A percentile compares a stretch with the other conserved stretches of the same genome.
These are phyloP conservation scores for Scalesia atractyloides DNA, from an alignment of 129 eudicot species.

Conservation along the genomic window DNA sequence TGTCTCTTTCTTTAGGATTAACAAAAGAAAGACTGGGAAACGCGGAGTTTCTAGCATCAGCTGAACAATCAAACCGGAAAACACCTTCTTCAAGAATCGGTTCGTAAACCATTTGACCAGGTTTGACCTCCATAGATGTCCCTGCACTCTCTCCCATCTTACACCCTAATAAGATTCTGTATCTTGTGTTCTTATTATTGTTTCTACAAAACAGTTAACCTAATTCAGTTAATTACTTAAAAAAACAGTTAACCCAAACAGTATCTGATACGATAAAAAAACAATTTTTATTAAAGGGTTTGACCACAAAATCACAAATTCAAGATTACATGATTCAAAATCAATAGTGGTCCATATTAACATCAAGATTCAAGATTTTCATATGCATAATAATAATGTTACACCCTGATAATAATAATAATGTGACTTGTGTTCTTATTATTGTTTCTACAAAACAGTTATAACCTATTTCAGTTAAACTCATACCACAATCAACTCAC, in stretches of 20 bases:
- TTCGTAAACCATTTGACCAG: slow-evolving; percentile 65
- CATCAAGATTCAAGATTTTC: no score
- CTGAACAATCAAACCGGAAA: slow-evolving; percentile 85
- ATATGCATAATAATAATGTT: no score
- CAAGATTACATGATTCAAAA: neutral
- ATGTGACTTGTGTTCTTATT: no score
- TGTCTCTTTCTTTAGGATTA: slow-evolving; percentile 62
- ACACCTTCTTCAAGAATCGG: slow-evolving; percentile 89
- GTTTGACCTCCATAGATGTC: slow-evolving; percentile 32
- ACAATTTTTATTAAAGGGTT: neutral
- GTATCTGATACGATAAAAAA: no score
- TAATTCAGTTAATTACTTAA: slow-evolving; percentile 5
- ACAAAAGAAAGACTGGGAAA: slow-evolving; percentile 84
- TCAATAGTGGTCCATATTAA: neutral
- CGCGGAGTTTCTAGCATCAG: slow-evolving; percentile 65
- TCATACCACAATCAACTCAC: no score
- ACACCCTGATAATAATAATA: no score
- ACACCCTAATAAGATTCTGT: no score
- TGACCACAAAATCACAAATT: neutral
- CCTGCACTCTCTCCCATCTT: no score
- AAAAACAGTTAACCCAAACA: no score
- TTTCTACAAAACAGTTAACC: slow-evolving; percentile 13
- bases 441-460: no score
- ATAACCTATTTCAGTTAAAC: no score
- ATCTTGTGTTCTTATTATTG: slow-evolving; percentile 31